Evolutionary conservation across 352 stramenopile genomes (phyloP).

Genomic region (Saprolegnia parasitica): DNA sequence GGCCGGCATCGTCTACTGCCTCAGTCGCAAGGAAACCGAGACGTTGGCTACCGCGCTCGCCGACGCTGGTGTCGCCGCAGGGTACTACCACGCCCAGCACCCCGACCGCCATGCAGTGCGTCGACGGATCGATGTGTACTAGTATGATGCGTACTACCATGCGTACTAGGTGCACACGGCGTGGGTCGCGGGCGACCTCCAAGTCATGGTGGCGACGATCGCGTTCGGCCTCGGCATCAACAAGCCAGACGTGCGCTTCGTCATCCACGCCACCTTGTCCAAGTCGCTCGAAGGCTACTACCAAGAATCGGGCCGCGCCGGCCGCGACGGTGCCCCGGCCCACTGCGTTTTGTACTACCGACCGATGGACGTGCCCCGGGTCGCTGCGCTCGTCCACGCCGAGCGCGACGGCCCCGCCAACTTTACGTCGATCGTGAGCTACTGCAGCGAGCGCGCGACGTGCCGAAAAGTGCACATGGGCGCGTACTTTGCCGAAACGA

Average conservation of each 20-base stretch:
- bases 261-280: slow-evolving; percentile 84
- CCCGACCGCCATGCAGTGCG: slow-evolving; percentile 42
- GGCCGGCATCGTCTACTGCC: slow-evolving; percentile 90
- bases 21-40: slow-evolving; percentile 89
- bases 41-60: slow-evolving; percentile 74
- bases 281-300: slow-evolving; percentile 96
- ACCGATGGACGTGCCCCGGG: slow-evolving; percentile 68
- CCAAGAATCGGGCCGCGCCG: slow-evolving; percentile 94
- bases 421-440: slow-evolving; percentile 68
- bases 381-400: slow-evolving; percentile 74
- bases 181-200: slow-evolving; percentile 49
- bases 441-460: slow-evolving; percentile 67
- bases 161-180: slow-evolving; percentile 53
- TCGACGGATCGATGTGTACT: too few relatives aligned
- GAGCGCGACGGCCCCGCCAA: slow-evolving; percentile 84
- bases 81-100: slow-evolving; percentile 86
- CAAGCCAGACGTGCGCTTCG: slow-evolving; percentile 89
- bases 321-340: slow-evolving; percentile 87
- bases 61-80: slow-evolving; percentile 63
- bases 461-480: slow-evolving; percentile 58
- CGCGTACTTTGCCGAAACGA: slow-evolving; percentile 21
- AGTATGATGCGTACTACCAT: too few relatives aligned
- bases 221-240: slow-evolving; percentile 94
- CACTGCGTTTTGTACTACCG: slow-evolving; percentile 88
- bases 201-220: slow-evolving; percentile 92